Base-by-base conservation (phyloP, 192 early-diverging fungal genomes). In the Diversispora epigaea region DNA sequence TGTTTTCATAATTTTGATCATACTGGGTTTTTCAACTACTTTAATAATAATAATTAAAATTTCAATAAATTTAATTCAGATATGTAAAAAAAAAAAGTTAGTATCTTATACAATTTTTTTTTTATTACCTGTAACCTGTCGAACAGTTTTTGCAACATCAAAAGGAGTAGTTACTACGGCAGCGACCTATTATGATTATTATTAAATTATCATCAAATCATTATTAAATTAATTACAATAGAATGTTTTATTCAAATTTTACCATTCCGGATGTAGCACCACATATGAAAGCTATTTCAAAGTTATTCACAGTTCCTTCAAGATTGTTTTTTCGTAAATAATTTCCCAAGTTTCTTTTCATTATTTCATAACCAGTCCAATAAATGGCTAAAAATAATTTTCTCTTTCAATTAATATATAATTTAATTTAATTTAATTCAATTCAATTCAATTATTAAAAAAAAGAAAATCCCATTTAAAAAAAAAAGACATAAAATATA, bases 81-180 rank as follows among this genome's bases (percentile, higher is more conserved):
- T 15, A 17, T 10, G 11, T 15, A 3, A 49, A 15, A 47, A 15
- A n/a, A 49, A 11, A 58, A 17, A 2, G 32, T 62, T 54, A n/a
- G 12, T 39, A 32, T 11, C 0, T 21, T 61, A n/a, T n/a, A n/a
- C n/a, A n/a, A n/a, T 41, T 46, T 64, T 72, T 76, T 81, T 71
- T 77, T 73, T 32, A 57, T 45, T 19, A 9, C 64, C 63, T 41
- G 77, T 79, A 54, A 95, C 89, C 79, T 98, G 97, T 40, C 94
- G 87, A 40, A 91, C 80, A 0, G 97, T 97, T 76, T 98, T 98
- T 72, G 93, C 92, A 5, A 98, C 94, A 84, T 98, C 97, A 85
- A 98, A 97, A 19, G 97, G 97, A 4, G 91, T 95, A 5, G 97
- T 98, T 22, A 94, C 22, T 2, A 88, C 81, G 6, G 97, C 95